A percentile compares a stretch with the other conserved stretches of the same genome.
Evolutionary conservation across 495 filamentous ascomycete genomes (phyloP).

Genomic region (Podospora pseudoanserina): DNA sequence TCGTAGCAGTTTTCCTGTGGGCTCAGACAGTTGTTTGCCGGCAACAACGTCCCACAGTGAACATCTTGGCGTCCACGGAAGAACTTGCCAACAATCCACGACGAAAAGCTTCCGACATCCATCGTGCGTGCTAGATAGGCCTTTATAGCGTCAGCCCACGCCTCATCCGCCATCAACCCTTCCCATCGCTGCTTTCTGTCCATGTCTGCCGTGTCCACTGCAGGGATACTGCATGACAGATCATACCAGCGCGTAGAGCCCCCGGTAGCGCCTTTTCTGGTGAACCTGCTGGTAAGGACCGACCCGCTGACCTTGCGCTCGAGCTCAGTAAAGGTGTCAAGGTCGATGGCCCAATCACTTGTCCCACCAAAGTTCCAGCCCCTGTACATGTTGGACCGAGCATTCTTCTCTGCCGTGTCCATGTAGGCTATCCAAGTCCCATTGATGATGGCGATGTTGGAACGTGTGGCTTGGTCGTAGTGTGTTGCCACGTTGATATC

Average conservation of each 20-base stretch:
- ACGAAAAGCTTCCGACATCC: not conserved
- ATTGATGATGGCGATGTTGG: slow-evolving; percentile 7
- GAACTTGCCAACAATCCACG: not conserved
- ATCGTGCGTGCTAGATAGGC: not conserved
- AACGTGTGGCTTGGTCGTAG: slow-evolving; percentile 6
- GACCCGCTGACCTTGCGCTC: not conserved
- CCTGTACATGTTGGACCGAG: slow-evolving; percentile 26
- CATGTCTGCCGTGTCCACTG: not conserved
- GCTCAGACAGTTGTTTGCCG: not conserved
- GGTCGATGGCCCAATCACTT: slow-evolving; percentile 44
- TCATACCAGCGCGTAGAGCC: not conserved
- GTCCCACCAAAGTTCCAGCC: slow-evolving; percentile 34
- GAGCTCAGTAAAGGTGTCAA: slow-evolving; percentile 18
- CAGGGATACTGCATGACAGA: not conserved
- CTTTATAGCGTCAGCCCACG: not conserved
- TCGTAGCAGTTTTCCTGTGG: not conserved
- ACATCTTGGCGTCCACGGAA: not conserved
- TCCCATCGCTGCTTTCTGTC: not conserved
- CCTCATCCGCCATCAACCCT: not conserved
- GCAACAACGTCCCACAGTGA: not conserved
- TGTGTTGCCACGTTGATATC: not conserved
- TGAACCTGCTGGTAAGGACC: not conserved
- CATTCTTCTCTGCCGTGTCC: slow-evolving; percentile 24
- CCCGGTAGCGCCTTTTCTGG: not conserved
- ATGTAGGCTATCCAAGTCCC: slow-evolving; percentile 14